Evolutionary conservation across 2,329 filamentous ascomycete genomes (phyloP).

Genomic region (Venturia effusa): DNA sequence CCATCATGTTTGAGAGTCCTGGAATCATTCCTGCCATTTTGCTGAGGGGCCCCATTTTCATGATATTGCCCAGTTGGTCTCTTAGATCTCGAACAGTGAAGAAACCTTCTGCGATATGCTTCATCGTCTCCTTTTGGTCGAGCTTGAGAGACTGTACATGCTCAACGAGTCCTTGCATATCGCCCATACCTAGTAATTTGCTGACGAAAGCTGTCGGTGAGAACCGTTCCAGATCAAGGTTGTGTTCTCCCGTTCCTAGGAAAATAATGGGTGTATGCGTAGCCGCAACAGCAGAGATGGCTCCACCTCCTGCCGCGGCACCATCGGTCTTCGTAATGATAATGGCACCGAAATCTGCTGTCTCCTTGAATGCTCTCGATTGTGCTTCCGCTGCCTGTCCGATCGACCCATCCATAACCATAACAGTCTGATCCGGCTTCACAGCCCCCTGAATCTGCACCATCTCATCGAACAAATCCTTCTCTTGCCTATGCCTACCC

Average conservation of each 20-base stretch:
- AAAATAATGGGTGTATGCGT: constrained; percentile 97
- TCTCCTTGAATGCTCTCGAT: constrained; percentile 92
- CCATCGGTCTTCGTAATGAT: constrained; percentile 99
- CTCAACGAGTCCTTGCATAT: constrained; percentile 89
- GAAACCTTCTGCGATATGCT: constrained; percentile 93
- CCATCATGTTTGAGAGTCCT: constrained; percentile 85
- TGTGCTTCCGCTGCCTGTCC: constrained; percentile 93
- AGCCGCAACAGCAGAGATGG: constrained; percentile 92
- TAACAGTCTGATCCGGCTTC: constrained; percentile 89
- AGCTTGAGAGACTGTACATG: constrained; percentile 93
- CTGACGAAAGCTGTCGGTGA: constrained; percentile 86
- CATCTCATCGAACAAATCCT: constrained; percentile 95
- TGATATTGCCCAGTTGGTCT: constrained; percentile 93
- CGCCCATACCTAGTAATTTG: constrained; percentile 93
- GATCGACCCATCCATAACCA: constrained; percentile 94
- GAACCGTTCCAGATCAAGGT: constrained; percentile 89
- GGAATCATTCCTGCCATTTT: constrained; percentile 99
- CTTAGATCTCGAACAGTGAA: constrained; percentile 91
- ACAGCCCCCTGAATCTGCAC: constrained; percentile 88
- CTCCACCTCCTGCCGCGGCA: constrained; percentile 88
- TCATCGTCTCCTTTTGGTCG: constrained; percentile 98
- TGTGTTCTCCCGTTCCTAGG: constrained; percentile 94
- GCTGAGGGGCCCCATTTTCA: constrained; percentile 97
- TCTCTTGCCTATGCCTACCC: constrained; percentile 87
- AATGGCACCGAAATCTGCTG: constrained; percentile 93